Evolutionary conservation across 2,329 filamentous ascomycete genomes (phyloP), one percentile per base, ranked within the genome.

Genomic region (Talaromyces sp.): DNA sequence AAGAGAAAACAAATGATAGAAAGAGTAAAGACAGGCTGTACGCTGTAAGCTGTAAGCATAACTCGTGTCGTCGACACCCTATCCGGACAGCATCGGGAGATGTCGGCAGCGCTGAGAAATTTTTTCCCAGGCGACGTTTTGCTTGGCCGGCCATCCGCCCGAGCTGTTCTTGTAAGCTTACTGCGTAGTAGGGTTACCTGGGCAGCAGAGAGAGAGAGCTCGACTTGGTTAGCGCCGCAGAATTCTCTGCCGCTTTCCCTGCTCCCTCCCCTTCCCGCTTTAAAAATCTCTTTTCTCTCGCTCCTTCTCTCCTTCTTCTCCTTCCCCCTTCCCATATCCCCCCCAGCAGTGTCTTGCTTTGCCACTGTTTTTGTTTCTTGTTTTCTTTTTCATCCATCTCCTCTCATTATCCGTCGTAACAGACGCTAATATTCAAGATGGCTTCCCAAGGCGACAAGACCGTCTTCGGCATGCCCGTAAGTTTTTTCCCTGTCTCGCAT

Each of bases 391-490:
- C 76, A 75, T 71, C 73, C 73, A 74, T 76, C 68, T 68, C 67
- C 70, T 75, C 71, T 79, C 74, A 73, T 78, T 73, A 74, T 72
- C 67, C 72, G 69, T 72, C 68, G 77, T 74, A 75, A 65, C 66
- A 67, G 67, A 72, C 75, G 76, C 71, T 59, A 77, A 74, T 45
- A 72, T 77, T 76, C 77, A 80, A 72, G 72, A 82, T 82, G 79
- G 74, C 77, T 68, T 75, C 73, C 71, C 83, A 85, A 76, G 72
- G 69, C 68, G 81, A 85, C 29, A 85, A 86, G 82, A 79, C 80
- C 75, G 76, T 85, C 72, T 75, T 86, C 76, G 85, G 84, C 74
- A 79, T 81, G 76, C 80, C 80, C 72, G 80, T 81, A 78, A 79
- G 79, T 79, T 63, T 63, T 58, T 67, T 67, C 56, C 61, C 58